Evolutionary conservation across 805 yeast species (phyloP).

Genomic region (Barnettozyma vustinii): DNA sequence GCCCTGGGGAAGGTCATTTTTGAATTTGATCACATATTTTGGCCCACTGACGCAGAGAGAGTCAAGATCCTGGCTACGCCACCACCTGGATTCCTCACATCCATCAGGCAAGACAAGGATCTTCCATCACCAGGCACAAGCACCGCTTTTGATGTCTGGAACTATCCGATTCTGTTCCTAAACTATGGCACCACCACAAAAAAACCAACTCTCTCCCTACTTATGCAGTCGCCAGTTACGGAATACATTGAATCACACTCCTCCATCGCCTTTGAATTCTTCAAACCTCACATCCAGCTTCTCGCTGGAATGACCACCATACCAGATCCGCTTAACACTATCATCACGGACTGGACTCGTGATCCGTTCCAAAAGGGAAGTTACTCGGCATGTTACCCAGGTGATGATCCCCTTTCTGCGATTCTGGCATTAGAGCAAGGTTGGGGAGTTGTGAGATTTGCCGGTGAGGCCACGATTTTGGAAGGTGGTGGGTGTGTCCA

Average conservation of each 20-base stretch:
- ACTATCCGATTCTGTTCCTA: conserved; percentile 56
- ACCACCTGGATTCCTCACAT: conserved; percentile 17
- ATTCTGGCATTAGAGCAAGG: conserved; percentile 60
- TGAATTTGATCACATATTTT: conserved; percentile 58
- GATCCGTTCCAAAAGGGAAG: conserved; percentile 82
- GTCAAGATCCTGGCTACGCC: conserved; percentile 40
- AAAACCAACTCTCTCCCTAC: conserved; percentile 52
- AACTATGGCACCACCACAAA: conserved; percentile 48
- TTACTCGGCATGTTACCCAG: conserved; percentile 64
- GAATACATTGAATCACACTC: conserved; percentile 48
- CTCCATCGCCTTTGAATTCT: conserved; percentile 47
- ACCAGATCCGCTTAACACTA: conserved; percentile 36
- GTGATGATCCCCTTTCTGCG: conserved; percentile 63
- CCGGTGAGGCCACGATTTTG: conserved; percentile 83
- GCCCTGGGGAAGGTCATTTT: conserved; percentile 68
- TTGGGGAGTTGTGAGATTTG: conserved; percentile 61
- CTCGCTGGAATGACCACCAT: conserved; percentile 10
- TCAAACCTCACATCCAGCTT: conserved; percentile 38
- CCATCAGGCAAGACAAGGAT: conserved; percentile 8
- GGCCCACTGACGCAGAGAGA: conserved; percentile 52
- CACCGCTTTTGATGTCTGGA: conserved; percentile 39
- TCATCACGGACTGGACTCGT: conserved; percentile 68
- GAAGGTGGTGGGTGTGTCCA: conserved; percentile 93
- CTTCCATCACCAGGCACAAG: background rate
- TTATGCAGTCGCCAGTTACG: conserved; percentile 73